A percentile compares a stretch with the other conserved stretches of the same genome.
These are phyloP conservation scores for Acorus gramineus DNA, from an alignment of 106 monocot genomes.

Conservation along the genomic window DNA sequence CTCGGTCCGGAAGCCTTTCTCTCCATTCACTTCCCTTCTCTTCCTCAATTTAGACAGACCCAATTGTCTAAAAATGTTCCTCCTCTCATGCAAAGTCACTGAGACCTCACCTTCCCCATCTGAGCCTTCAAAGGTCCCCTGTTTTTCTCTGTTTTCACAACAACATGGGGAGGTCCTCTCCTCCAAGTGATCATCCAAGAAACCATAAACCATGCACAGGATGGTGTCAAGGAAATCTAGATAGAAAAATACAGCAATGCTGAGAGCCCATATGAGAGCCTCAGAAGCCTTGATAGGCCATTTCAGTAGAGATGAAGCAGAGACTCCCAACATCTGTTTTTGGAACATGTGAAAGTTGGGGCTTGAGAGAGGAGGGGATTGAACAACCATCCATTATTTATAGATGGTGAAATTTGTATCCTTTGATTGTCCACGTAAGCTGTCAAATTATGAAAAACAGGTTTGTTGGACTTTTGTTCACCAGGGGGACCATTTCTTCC, in stretches of 20 bases:
- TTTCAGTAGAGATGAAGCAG: no score
- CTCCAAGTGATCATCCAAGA: slow-evolving; percentile 43
- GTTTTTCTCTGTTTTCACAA: slow-evolving; percentile 17
- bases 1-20: not conserved
- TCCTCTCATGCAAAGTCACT: slow-evolving; percentile 37
- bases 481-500: no score
- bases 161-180: slow-evolving; percentile 28
- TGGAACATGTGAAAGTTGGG: no score
- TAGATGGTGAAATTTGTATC: no score
- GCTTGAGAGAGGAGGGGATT: no score
- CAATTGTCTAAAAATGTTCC: slow-evolving; percentile 30
- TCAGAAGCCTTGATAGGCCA: not conserved
- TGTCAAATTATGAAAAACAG: no score
- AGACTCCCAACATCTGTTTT: no score
- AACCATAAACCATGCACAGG: slow-evolving; percentile 47
- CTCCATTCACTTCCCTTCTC: not conserved
- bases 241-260: slow-evolving; percentile 40
- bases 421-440: no score
- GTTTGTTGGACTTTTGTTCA: no score
- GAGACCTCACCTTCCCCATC: slow-evolving; percentile 26
- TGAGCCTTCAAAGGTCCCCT: not conserved
- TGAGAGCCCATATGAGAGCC: slow-evolving; percentile 19
- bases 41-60: not conserved
- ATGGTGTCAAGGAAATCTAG: slow-evolving; percentile 50
- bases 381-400: no score